phyloP scores from a whole-genome alignment of 192 early-diverging fungal species.

The Backusella tarrabulga region DNA sequence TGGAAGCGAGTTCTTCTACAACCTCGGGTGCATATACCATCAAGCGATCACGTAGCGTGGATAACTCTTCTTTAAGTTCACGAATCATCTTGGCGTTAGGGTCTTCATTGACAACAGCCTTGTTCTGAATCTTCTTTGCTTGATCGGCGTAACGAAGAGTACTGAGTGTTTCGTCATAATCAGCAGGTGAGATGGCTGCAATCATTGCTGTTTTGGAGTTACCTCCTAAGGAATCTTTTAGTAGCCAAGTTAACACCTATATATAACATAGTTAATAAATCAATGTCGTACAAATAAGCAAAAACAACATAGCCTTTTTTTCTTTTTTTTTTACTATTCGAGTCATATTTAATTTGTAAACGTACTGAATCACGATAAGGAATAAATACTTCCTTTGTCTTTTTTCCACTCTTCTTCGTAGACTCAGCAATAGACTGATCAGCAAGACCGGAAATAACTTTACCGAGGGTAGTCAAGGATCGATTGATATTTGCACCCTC shows the following conservation, averaged over 20 bases:
- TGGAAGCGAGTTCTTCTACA: conserved; percentile 21
- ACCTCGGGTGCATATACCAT: conserved; percentile 38
- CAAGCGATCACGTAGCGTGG: conserved; percentile 60
- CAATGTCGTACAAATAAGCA: conserved; percentile 23
- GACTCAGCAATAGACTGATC: conserved; percentile 52
- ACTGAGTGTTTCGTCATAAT: conserved; percentile 75
- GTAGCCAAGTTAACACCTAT: conserved; percentile 58
- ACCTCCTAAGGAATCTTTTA: conserved; percentile 83
- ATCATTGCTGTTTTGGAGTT: conserved; percentile 85
- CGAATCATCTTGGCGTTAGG: conserved; percentile 76
- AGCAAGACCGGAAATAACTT: conserved; percentile 91
- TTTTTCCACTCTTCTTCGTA: conserved; percentile 37
- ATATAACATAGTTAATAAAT: conserved; percentile 45
- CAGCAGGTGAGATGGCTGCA: conserved; percentile 74
- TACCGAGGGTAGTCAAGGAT: conserved; percentile 87
- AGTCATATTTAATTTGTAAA: not conserved
- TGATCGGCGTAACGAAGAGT: conserved; percentile 90
- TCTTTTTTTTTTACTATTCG: not conserved
- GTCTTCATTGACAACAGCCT: conserved; percentile 89
- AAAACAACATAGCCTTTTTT: not conserved
- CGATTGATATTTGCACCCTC: conserved; percentile 97
- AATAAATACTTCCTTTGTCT: conserved; percentile 60
- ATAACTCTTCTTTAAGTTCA: conserved; percentile 82
- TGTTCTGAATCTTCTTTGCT: conserved; percentile 89
- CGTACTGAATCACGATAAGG: conserved; percentile 90